These are phyloP conservation scores for Ascocoryne sarcoides DNA, from an alignment of 2,329 filamentous ascomycete species.

Conservation along the genomic window DNA sequence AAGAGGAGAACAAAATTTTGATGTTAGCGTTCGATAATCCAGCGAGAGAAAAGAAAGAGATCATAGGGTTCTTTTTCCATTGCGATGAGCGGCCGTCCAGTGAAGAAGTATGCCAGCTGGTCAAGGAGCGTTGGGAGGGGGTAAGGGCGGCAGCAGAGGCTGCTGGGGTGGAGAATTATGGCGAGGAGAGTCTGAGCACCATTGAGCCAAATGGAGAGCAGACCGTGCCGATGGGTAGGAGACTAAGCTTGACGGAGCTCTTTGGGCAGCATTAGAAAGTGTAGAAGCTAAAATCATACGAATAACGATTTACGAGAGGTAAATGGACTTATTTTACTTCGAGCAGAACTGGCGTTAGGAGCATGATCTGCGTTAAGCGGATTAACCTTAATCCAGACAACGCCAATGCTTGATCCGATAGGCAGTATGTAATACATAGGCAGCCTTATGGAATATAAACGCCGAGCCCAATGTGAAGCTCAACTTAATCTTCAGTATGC, in stretches of 20 bases:
- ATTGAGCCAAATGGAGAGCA: conserved; percentile 4
- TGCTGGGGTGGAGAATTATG: conserved; percentile 9
- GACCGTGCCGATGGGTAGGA: conserved; percentile 16
- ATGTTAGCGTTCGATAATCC: conserved; percentile 6
- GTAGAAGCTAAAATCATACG: neutral
- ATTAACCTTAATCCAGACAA: neutral
- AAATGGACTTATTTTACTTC: no score
- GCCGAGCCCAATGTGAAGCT: neutral
- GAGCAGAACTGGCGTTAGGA: no score
- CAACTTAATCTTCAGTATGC: neutral
- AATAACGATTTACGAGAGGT: no score
- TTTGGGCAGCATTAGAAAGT: conserved; percentile 12
- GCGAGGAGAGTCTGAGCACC: conserved; percentile 7
- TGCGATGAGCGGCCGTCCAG: conserved; percentile 28
- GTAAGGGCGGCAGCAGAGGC: neutral
- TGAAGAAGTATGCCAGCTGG: conserved; percentile 21
- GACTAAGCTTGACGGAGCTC: conserved; percentile 23
- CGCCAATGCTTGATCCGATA: neutral
- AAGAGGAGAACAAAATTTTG: conserved; percentile 2
- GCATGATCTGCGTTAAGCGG: no score
- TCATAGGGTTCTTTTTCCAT: conserved; percentile 48
- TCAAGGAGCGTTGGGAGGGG: conserved; percentile 23
- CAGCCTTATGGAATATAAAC: neutral
- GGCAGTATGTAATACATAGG: no score
- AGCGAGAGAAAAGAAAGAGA: conserved; percentile 15